Evolutionary conservation across 345 rosid species (phyloP).

Genomic region (Alliaria petiolata): DNA sequence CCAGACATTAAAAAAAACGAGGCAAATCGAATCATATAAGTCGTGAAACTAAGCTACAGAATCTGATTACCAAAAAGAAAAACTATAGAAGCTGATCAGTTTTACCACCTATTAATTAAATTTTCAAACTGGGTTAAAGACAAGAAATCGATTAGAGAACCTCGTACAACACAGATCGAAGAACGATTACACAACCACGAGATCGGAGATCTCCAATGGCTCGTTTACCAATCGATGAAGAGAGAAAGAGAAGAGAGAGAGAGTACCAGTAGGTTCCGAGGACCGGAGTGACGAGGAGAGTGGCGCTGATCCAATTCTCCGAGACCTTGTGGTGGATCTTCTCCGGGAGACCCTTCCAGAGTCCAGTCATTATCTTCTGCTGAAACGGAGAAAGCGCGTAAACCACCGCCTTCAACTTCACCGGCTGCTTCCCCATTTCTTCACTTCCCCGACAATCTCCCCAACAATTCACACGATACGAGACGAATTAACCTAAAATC

Average conservation of each 20-base stretch:
- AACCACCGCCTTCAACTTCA: slow-evolving; percentile 79
- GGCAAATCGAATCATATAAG: too few species aligned
- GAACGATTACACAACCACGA: slow-evolving; percentile 4
- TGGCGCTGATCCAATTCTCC: slow-evolving; percentile 81
- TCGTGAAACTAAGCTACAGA: too few species aligned
- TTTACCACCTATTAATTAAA: too few species aligned
- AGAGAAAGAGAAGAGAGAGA: not conserved
- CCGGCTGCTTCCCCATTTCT: slow-evolving; percentile 73
- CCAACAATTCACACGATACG: slow-evolving; percentile 5
- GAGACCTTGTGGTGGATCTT: slow-evolving; percentile 84
- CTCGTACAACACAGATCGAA: slow-evolving; percentile 3
- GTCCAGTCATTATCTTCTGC: slow-evolving; percentile 71
- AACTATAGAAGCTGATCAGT: too few species aligned
- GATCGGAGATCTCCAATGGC: not conserved
- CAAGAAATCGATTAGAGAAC: too few species aligned
- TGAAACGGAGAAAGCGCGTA: slow-evolving; percentile 82
- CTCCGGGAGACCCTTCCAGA: slow-evolving; percentile 64
- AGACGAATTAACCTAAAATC: not conserved
- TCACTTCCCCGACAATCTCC: not conserved
- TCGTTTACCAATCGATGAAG: not conserved
- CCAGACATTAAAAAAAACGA: too few species aligned
- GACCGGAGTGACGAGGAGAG: slow-evolving; percentile 63
- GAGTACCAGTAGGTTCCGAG: slow-evolving; percentile 59
- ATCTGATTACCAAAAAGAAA: too few species aligned
- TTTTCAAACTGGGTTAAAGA: too few species aligned